Percentiles rank a stretch among this genome's conserved stretches.
These are phyloP conservation scores for Patellifolia procumbens DNA, from an alignment of 179 eudicot genomes.

Conservation along the genomic window DNA sequence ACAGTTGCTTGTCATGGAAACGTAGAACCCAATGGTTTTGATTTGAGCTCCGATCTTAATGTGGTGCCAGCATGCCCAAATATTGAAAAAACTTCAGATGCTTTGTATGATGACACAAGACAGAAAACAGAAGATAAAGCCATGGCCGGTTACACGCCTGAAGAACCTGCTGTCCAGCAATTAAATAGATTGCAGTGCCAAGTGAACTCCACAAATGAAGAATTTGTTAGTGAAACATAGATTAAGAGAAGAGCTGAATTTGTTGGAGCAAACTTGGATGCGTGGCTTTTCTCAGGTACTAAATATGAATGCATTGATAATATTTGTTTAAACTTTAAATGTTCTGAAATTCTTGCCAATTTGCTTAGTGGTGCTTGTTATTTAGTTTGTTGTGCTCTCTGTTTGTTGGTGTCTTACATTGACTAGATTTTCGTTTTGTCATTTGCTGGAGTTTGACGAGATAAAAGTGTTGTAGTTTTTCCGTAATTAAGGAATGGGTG, in stretches of 20 bases:
- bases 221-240: slow-evolving; percentile 47
- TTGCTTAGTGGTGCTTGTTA: neutral
- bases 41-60: slow-evolving; percentile 65
- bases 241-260: slow-evolving; percentile 36
- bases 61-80: slow-evolving; percentile 44
- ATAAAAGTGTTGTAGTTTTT: no score
- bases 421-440: no score
- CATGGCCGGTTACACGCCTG: slow-evolving; percentile 32
- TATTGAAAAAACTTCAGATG: slow-evolving; percentile 44
- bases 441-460: no score
- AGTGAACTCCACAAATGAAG: slow-evolving; percentile 56
- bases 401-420: no score
- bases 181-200: slow-evolving; percentile 46
- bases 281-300: slow-evolving; percentile 32
- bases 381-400: neutral
- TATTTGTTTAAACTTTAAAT: no score
- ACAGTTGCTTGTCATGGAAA: slow-evolving; percentile 56
- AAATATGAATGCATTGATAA: slow-evolving; percentile 5
- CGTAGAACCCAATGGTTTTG: slow-evolving; percentile 54
- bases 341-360: neutral
- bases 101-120: slow-evolving; percentile 33
- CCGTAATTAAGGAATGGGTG: no score
- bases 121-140: slow-evolving; percentile 42
- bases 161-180: slow-evolving; percentile 30
- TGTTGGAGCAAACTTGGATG: slow-evolving; percentile 28